A percentile compares a stretch with the other conserved stretches of the same genome.
These are phyloP conservation scores for Strobilomyces confusus DNA, from an alignment of 768 basidiomycete species.

Conservation along the genomic window DNA sequence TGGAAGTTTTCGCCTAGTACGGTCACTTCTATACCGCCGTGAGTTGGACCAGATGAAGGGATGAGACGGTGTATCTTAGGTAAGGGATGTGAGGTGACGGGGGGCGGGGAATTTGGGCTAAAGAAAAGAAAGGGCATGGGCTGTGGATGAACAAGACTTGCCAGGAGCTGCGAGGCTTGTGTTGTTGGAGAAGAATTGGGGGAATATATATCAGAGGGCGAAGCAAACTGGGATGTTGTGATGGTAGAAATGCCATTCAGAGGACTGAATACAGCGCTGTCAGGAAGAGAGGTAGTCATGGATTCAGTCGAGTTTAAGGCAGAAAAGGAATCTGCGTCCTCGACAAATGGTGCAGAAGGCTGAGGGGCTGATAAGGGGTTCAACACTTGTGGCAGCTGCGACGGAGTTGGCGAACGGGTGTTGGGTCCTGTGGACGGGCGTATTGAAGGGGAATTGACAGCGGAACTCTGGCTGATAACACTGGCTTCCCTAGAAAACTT, in stretches of 20 bases:
- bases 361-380: slow-evolving; percentile 14
- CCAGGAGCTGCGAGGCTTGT: slow-evolving; percentile 19
- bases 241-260: slow-evolving; percentile 13
- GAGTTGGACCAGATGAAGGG: slow-evolving; percentile 79
- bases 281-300: slow-evolving; percentile 7
- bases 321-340: slow-evolving; percentile 5
- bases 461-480: slow-evolving; percentile 47
- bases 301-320: slow-evolving; percentile 9
- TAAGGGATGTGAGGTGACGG: slow-evolving; percentile 45
- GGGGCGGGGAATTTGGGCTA: slow-evolving; percentile 45
- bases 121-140: slow-evolving; percentile 62
- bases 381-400: slow-evolving; percentile 15
- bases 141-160: slow-evolving; percentile 32
- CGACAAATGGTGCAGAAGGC: neutral
- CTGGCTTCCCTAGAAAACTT: slow-evolving; percentile 58
- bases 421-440: slow-evolving; percentile 31
- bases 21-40: slow-evolving; percentile 93
- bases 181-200: slow-evolving; percentile 10
- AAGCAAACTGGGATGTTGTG: slow-evolving; percentile 14
- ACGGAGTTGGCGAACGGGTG: slow-evolving; percentile 31
- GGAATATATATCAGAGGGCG: slow-evolving; percentile 19
- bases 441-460: slow-evolving; percentile 42
- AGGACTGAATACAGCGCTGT: slow-evolving; percentile 13
- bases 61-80: slow-evolving; percentile 85
- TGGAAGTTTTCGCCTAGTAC: slow-evolving; percentile 90